Percentiles rank a stretch among this genome's conserved stretches.
Evolutionary conservation across 2,329 filamentous ascomycete species (phyloP).

Genomic region (Monosporascus sp.): DNA sequence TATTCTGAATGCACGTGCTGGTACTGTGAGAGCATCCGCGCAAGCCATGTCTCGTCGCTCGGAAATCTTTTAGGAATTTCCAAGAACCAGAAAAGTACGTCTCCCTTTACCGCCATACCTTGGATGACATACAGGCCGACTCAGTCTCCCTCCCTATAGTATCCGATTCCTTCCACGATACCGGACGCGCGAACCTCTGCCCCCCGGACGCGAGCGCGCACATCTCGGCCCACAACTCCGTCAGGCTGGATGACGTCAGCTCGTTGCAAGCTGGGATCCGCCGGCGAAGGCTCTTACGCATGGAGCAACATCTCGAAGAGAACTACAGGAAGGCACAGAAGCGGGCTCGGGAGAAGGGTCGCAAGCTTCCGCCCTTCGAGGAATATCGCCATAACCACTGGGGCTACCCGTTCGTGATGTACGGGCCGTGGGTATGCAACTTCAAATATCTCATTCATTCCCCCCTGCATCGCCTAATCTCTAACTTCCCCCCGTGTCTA

Average conservation of each 20-base stretch:
- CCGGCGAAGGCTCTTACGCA: slow-evolving; percentile 30
- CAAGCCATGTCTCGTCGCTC: slow-evolving; percentile 45
- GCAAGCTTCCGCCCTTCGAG: slow-evolving; percentile 41
- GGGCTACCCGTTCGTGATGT: slow-evolving; percentile 48
- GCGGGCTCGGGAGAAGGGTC: slow-evolving; percentile 45
- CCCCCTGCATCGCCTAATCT: background rate
- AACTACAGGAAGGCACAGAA: slow-evolving; percentile 52
- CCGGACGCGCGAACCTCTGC: slow-evolving; percentile 44
- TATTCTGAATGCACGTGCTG: slow-evolving; percentile 78
- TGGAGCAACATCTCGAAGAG: slow-evolving; percentile 38
- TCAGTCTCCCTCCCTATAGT: slow-evolving; percentile 15
- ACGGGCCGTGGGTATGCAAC: slow-evolving; percentile 16
- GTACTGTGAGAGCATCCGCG: slow-evolving; percentile 72
- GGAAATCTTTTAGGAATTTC: slow-evolving; percentile 41
- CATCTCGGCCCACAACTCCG: slow-evolving; percentile 68
- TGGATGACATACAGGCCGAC: no score
- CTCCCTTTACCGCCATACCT: no score
- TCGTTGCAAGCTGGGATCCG: slow-evolving; percentile 23
- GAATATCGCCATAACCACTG: slow-evolving; percentile 47
- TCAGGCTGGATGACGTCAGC: slow-evolving; percentile 32
- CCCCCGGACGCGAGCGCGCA: slow-evolving; percentile 58
- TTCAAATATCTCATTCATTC: no score
- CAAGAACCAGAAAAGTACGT: slow-evolving; percentile 37
- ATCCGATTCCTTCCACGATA: slow-evolving; percentile 40
- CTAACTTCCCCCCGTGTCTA: background rate